A percentile compares a stretch with the other conserved stretches of the same genome.
Evolutionary conservation across 2,329 filamentous ascomycete genomes (phyloP).

Genomic region (Sarocladium strictum): DNA sequence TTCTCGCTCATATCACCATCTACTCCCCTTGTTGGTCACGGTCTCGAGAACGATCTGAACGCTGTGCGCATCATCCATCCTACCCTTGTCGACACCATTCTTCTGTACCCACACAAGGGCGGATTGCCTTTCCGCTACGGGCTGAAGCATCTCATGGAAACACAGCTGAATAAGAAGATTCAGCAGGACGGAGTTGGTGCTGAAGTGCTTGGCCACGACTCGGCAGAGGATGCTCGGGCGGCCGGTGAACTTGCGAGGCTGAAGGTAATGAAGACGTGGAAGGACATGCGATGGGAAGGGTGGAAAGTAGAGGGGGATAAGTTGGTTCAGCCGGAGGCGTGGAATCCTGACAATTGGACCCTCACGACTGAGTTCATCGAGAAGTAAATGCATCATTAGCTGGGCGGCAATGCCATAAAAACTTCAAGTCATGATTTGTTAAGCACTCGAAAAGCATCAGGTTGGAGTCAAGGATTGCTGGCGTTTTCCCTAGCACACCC

Average conservation of each 20-base stretch:
- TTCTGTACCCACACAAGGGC: slow-evolving; percentile 72
- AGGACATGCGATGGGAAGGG: slow-evolving; percentile 55
- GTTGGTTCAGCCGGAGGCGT: slow-evolving; percentile 32
- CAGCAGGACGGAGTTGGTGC: slow-evolving; percentile 61
- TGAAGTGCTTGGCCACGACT: slow-evolving; percentile 69
- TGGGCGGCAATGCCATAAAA: neutral
- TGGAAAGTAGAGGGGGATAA: slow-evolving; percentile 55
- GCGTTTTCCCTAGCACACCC: slow-evolving; percentile 13
- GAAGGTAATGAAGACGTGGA: slow-evolving; percentile 67
- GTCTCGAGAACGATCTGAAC: slow-evolving; percentile 93
- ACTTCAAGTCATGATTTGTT: neutral
- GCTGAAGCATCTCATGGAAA: slow-evolving; percentile 67
- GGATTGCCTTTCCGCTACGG: slow-evolving; percentile 74
- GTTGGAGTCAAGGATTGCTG: slow-evolving; percentile 16
- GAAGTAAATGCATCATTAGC: neutral
- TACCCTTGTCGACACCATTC: slow-evolving; percentile 75
- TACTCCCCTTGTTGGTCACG: slow-evolving; percentile 87
- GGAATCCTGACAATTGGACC: neutral
- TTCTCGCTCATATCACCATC: slow-evolving; percentile 67
- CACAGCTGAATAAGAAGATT: slow-evolving; percentile 68
- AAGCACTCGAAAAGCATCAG: slow-evolving; percentile 4
- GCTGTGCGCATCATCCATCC: slow-evolving; percentile 78
- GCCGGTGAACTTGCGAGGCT: slow-evolving; percentile 79
- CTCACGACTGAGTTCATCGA: slow-evolving; percentile 5
- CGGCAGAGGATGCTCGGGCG: slow-evolving; percentile 81